Evolutionary conservation across 2,329 filamentous ascomycete species (phyloP).

Genomic region (Fonsecaea pugnacius): DNA sequence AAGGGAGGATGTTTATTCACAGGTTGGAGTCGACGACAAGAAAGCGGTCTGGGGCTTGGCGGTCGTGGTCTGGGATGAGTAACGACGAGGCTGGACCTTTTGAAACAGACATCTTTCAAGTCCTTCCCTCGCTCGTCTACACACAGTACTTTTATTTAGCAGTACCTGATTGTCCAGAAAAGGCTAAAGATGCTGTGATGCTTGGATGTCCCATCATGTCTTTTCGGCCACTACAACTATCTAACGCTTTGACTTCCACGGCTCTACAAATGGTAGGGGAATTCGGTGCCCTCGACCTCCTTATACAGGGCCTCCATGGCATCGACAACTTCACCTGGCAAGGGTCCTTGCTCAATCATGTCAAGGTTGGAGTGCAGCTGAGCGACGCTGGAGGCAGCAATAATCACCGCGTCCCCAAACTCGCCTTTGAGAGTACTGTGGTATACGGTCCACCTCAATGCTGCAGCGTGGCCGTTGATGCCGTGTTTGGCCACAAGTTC

Average conservation of each 20-base stretch:
- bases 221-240: too few relatives aligned
- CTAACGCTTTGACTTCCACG: too few relatives aligned
- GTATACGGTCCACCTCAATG: conserved; percentile 49
- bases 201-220: too few relatives aligned
- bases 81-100: too few relatives aligned
- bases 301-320: conserved; percentile 39
- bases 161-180: too few relatives aligned
- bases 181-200: too few relatives aligned
- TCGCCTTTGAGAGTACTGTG: conserved; percentile 43
- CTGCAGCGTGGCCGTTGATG: conserved; percentile 48
- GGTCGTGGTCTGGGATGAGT: too few relatives aligned
- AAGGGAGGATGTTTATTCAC: background rate
- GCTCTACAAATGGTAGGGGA: conserved; percentile 14
- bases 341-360: conserved; percentile 22
- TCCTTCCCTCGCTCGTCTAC: too few relatives aligned
- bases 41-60: conserved; percentile 3
- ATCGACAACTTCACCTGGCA: conserved; percentile 20
- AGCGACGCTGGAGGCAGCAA: conserved; percentile 22
- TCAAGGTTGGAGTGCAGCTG: conserved; percentile 27
- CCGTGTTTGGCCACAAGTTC: conserved; percentile 39
- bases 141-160: too few relatives aligned
- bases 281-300: conserved; percentile 31
- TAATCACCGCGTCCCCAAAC: conserved; percentile 42
- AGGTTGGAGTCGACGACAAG: background rate
- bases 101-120: too few relatives aligned